Base-by-base conservation (phyloP, 495 filamentous ascomycete species). In the Trichoderma virens region DNA sequence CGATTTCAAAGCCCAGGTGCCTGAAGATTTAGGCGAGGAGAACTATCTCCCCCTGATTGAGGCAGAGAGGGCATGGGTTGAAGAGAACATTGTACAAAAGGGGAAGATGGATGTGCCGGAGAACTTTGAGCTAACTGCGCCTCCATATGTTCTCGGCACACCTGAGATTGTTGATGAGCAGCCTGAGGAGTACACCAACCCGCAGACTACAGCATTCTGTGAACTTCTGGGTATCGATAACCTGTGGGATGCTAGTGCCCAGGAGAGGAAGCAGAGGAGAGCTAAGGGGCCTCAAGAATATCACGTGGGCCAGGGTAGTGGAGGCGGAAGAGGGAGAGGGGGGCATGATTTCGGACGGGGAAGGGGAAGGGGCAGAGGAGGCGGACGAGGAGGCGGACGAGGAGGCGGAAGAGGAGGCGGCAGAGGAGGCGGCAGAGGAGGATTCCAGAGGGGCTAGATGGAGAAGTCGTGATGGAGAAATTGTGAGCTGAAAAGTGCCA, bases 151-250 rank as follows among this genome's bases (percentile, higher is more conserved):
- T 45, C 71, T 77, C 0, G 73, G 74, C 5, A 70, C 69, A 20
- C 72, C 74, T 20, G 73, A 73, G 59, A 70, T 38, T 11, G 70
- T 70, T 18, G 62, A 65, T 0, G 67, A 80, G 51, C 80, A 83
- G 70, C 91, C 92, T 2, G 70, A 72, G 0, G 92, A 95, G 74
- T 95, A 91, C 71, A 89, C 79, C 14, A 97, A 92, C 70, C 85
- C 86, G 5, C 93, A 97, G 74, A 97, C 91, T 9, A 74, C 74
- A 7, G 70, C 74, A 20, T 98, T 94, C 73, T 97, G 94, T 71
- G 78, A 85, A 62, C 71, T 97, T 64, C 59, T 97, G 1, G 85
- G 85, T 3, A 90, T 97, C 41, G 77, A 81, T 32, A 93, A 98
- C 74, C 80, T 84, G 45, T 96, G 96, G 77, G 77, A 85, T 66